Percentiles rank a stretch among this genome's conserved stretches.
These are phyloP conservation scores for Penicillium bialowiezense DNA, from an alignment of 495 filamentous ascomycete genomes.

Conservation along the genomic window DNA sequence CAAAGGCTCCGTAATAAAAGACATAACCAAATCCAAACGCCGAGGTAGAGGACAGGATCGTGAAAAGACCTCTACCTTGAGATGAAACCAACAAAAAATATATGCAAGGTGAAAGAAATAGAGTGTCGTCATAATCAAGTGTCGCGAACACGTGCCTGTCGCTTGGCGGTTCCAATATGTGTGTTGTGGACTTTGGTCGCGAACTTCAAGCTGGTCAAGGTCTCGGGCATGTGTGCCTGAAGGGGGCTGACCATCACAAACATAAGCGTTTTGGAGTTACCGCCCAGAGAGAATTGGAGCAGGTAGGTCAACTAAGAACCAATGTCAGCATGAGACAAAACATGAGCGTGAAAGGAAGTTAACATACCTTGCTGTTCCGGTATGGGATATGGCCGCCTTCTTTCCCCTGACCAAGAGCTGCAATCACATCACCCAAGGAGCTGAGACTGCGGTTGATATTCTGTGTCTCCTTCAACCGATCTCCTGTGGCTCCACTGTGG, in stretches of 20 bases:
- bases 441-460: constrained; percentile 94
- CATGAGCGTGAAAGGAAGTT: too few relatives aligned
- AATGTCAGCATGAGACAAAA: too few relatives aligned
- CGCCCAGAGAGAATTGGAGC: constrained; percentile 90
- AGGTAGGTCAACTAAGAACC: constrained; percentile 77
- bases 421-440: constrained; percentile 92
- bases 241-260: constrained; percentile 97
- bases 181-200: constrained; percentile 93
- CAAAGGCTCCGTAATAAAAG: constrained; percentile 9
- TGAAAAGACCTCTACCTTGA: constrained; percentile 25
- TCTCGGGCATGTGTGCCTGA: constrained; percentile 88
- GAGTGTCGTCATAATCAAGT: constrained; percentile 34
- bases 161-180: constrained; percentile 83
- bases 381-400: constrained; percentile 89
- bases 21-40: constrained; percentile 22
- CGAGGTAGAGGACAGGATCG: constrained; percentile 33
- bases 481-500: constrained; percentile 78
- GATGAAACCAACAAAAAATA: constrained; percentile 17
- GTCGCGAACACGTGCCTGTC: constrained; percentile 62
- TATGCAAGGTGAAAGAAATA: constrained; percentile 12
- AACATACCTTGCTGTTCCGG: constrained; percentile 84
- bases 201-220: constrained; percentile 92
- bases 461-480: constrained; percentile 88
- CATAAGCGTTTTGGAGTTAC: constrained; percentile 97
- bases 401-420: constrained; percentile 81